Evolutionary conservation across 805 yeast genomes (phyloP).

Genomic region (Metahyphopichia silvanorum): DNA sequence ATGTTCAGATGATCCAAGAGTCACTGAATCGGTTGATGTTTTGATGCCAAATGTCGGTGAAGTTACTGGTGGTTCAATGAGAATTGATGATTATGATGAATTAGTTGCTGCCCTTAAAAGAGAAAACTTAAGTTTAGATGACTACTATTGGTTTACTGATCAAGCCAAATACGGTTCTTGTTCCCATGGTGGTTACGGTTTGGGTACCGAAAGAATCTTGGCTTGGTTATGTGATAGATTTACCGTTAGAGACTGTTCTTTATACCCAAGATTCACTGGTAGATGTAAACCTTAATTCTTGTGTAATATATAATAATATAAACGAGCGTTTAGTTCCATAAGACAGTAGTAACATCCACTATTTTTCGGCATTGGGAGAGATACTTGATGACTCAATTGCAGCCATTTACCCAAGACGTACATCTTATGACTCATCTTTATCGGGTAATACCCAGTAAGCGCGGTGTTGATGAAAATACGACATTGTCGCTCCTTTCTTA

Average conservation of each 20-base stretch:
- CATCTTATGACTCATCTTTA: no score
- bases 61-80: constrained; percentile 98
- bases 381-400: no score
- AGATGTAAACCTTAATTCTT: constrained; percentile 88
- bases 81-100: constrained; percentile 80
- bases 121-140: constrained; percentile 76
- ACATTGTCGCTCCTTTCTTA: no score
- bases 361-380: no score
- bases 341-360: no score
- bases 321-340: no score
- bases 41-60: constrained; percentile 99
- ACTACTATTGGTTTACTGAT: constrained; percentile 96
- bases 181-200: constrained; percentile 99
- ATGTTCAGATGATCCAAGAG: constrained; percentile 85
- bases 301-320: no score
- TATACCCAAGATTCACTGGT: constrained; percentile 97
- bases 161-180: constrained; percentile 95
- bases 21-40: constrained; percentile 97
- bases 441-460: no score
- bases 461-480: no score
- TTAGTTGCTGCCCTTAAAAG: constrained; percentile 87
- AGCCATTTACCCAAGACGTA: no score
- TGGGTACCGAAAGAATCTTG: constrained; percentile 95
- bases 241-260: constrained; percentile 97
- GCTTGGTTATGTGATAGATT: constrained; percentile 98